Conservation (phyloP, 169 alveolate species). For the Perkinsus olseni region DNA sequence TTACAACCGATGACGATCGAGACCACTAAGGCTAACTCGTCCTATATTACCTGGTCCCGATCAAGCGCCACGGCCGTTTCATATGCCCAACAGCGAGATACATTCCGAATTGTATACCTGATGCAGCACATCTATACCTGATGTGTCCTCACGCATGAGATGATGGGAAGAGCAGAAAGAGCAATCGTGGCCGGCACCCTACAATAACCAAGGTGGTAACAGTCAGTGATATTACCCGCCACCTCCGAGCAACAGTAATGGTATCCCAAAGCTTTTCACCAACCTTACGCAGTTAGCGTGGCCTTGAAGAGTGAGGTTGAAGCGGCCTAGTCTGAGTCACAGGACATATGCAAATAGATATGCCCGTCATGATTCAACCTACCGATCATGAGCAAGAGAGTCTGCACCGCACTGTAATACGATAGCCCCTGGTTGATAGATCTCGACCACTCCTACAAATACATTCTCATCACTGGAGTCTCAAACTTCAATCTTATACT, state of each 20-base stretch:
- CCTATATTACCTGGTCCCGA: conserved; percentile 39
- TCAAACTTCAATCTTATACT: neutral
- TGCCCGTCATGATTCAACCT: neutral
- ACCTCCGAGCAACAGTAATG: conserved; percentile 89
- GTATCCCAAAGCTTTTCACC: conserved; percentile 79
- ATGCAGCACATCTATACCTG: conserved; percentile 78
- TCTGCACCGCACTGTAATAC: conserved; percentile 99
- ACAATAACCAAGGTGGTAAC: neutral
- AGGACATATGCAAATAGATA: neutral
- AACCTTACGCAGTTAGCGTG: conserved; percentile 95
- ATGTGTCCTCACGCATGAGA: too few species aligned
- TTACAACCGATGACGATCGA: neutral
- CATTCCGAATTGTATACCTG: conserved; percentile 95
- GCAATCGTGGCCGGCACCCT: conserved; percentile 64
- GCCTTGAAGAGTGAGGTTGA: conserved; percentile 90
- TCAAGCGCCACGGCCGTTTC: conserved; percentile 92
- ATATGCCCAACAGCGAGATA: conserved; percentile 98
- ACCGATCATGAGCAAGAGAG: conserved; percentile 54
- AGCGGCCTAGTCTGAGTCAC: conserved; percentile 82
- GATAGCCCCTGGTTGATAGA: conserved; percentile 93
- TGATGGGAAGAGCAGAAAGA: conserved; percentile 63
- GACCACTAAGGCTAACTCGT: conserved; percentile 72
- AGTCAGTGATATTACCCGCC: conserved; percentile 71
- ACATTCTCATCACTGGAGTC: neutral
- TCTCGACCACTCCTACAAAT: conserved; percentile 78